Base-by-base conservation (phyloP, 805 yeast species). In the Wickerhamiella kazuoi region DNA sequence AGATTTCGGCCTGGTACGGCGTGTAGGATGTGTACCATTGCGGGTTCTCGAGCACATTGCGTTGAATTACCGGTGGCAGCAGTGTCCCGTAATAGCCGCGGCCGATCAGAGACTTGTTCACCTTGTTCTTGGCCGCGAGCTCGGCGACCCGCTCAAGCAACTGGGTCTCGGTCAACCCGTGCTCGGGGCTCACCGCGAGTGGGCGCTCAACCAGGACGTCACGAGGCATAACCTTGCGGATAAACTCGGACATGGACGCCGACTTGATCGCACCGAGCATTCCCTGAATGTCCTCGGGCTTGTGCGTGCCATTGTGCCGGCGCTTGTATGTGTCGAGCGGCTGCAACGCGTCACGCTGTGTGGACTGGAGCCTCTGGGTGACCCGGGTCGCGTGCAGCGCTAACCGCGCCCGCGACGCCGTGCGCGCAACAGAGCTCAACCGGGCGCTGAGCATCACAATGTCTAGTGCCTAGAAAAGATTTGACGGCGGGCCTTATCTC, bases 21-120 rank as follows among this genome's bases (percentile, higher is more conserved):
- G 98, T 90, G 58, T 90, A 90, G 1, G 96, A 83, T 17, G 98
- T 90, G 66, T 90, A 90, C 98, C 98, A 90, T 55, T 84, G 94
- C 4, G 98, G 98, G 44, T 78, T 74, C 60, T 90, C 98, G 41
- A 90, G 64, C 42, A 90, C 60, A 53, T 90, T 90, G 56, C 98
- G 74, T 64, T 82, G 93, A 49, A 90, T 80, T 28, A 87, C 95
- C 1, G 93, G 79, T 0, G 98, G 98, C 35, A 82, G 64, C 38
- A 71, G 66, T 0, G 97, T 87, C 43, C 93, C 93, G 50, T 82
- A 79, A 60, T 87, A 90, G 31, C 98, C 98, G 56, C 81, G 80
- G 45, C 98, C 98, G 43, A 90, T 87, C 49, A 76, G 77, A 31
- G 86, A 72, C 59, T 72, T 73, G 46, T 71, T 70, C 28, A 79